Percentiles rank a stretch among this genome's conserved stretches.
These are phyloP conservation scores for Candida khao-thaluensis DNA, from an alignment of 805 yeast species.

Conservation along the genomic window DNA sequence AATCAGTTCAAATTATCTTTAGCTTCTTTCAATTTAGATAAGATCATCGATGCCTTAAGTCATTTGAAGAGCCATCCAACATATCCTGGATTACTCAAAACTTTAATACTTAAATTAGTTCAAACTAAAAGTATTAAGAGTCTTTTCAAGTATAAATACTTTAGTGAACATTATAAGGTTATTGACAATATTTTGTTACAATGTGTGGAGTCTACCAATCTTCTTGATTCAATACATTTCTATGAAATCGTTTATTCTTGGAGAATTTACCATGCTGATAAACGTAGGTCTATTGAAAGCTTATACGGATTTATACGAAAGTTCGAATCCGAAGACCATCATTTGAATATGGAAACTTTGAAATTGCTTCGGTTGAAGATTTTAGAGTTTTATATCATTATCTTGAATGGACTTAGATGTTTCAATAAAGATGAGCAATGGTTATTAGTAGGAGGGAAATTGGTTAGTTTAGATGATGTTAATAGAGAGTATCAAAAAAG, in stretches of 20 bases:
- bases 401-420: slow-evolving; percentile 37
- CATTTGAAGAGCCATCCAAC: background rate
- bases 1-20: slow-evolving; percentile 11
- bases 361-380: slow-evolving; percentile 38
- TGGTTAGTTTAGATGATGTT: slow-evolving; percentile 30
- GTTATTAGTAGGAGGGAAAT: slow-evolving; percentile 26
- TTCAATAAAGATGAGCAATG: slow-evolving; percentile 39
- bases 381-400: slow-evolving; percentile 42
- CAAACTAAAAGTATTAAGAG: slow-evolving; percentile 20
- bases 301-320: slow-evolving; percentile 37
- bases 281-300: slow-evolving; percentile 39
- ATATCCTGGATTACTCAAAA: slow-evolving; percentile 16
- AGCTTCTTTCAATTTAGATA: slow-evolving; percentile 5
- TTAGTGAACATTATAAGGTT: slow-evolving; percentile 25
- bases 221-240: slow-evolving; percentile 29
- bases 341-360: slow-evolving; percentile 9
- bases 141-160: slow-evolving; percentile 24
- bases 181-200: slow-evolving; percentile 34
- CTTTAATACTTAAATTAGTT: slow-evolving; percentile 27
- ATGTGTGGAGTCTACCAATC: slow-evolving; percentile 27
- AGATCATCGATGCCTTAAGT: background rate
- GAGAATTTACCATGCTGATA: slow-evolving; percentile 36
- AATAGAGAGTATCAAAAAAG: slow-evolving; percentile 29
- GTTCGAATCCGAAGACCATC: slow-evolving; percentile 26
- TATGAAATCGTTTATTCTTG: slow-evolving; percentile 42